A percentile compares a stretch with the other conserved stretches of the same genome.
Evolutionary conservation across 2,329 filamentous ascomycete genomes (phyloP).

Genomic region (Aspergillus ustus): DNA sequence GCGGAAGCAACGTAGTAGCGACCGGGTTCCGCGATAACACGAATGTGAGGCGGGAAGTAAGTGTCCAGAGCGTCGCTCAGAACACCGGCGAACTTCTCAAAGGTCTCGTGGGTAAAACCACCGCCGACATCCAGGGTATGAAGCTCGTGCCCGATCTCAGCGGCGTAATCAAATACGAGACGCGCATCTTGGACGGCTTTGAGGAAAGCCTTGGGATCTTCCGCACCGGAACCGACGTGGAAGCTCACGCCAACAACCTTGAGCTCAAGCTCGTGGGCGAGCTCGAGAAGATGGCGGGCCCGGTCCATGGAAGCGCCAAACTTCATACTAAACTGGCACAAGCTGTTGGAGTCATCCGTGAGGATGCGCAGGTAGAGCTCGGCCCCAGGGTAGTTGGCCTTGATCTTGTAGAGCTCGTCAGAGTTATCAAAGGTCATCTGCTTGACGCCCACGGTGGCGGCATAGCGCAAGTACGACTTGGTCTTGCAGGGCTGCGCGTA

Average conservation of each 20-base stretch:
- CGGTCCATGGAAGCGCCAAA: conserved; percentile 90
- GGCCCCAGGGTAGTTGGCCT: conserved; percentile 84
- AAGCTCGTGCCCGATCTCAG: conserved; percentile 75
- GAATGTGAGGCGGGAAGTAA: conserved; percentile 82
- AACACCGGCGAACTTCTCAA: conserved; percentile 85
- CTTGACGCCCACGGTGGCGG: conserved; percentile 80
- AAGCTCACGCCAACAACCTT: conserved; percentile 97
- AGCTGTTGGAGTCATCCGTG: conserved; percentile 91
- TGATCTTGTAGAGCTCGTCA: conserved; percentile 97
- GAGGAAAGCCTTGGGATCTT: conserved; percentile 87
- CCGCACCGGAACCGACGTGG: conserved; percentile 95
- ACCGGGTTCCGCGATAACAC: conserved; percentile 93
- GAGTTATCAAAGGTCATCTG: conserved; percentile 99
- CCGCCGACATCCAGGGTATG: conserved; percentile 92
- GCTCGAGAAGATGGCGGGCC: conserved; percentile 73
- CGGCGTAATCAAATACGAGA: conserved; percentile 83
- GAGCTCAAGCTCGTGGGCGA: conserved; percentile 81
- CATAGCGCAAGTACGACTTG: conserved; percentile 94
- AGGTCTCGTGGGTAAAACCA: conserved; percentile 88
- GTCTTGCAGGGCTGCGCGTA: conserved; percentile 99
- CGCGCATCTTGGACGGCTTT: conserved; percentile 91
- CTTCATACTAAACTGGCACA: conserved; percentile 96
- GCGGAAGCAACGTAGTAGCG: conserved; percentile 94
- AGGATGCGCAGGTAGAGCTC: conserved; percentile 93
- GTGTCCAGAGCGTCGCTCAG: conserved; percentile 80